A percentile compares a stretch with the other conserved stretches of the same genome.
phyloP scores from a whole-genome alignment of 768 basidiomycete species.

The Cystobasidium tubakii region DNA sequence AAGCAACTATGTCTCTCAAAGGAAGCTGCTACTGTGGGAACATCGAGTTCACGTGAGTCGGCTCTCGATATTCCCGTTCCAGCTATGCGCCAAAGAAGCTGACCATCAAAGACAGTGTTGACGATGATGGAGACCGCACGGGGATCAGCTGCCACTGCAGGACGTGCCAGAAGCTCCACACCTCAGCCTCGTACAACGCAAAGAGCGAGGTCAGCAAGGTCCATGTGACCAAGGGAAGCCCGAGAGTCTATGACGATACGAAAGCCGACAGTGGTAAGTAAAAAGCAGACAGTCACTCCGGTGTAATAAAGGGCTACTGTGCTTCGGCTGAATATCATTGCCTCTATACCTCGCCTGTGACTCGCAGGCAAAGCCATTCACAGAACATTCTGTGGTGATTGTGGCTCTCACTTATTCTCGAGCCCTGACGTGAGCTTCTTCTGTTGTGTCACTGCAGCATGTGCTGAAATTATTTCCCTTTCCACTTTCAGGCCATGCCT shows the following conservation, averaged over 20 bases:
- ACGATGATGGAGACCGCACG: not conserved
- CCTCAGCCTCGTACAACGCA: slow-evolving; percentile 22
- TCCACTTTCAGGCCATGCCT: slow-evolving; percentile 12
- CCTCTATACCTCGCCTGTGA: too few species aligned
- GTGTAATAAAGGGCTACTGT: too few species aligned
- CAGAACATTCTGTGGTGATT: slow-evolving; percentile 18
- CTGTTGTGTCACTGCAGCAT: not conserved
- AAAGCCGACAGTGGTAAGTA: slow-evolving; percentile 21
- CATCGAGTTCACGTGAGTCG: slow-evolving; percentile 14
- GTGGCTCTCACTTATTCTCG: slow-evolving; percentile 14
- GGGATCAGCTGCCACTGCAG: slow-evolving; percentile 24
- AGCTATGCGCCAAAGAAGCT: not conserved
- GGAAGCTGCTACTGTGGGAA: slow-evolving; percentile 33
- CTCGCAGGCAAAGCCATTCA: slow-evolving; percentile 16
- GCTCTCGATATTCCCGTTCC: not conserved
- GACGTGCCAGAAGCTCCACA: slow-evolving; percentile 36
- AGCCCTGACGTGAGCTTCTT: slow-evolving; percentile 7
- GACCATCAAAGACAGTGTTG: not conserved
- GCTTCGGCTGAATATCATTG: too few species aligned
- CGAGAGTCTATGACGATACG: slow-evolving; percentile 16
- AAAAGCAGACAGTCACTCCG: too few species aligned
- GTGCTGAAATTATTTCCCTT: not conserved
- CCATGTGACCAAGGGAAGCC: slow-evolving; percentile 29
- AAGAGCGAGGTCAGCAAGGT: slow-evolving; percentile 12
- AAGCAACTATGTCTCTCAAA: slow-evolving; percentile 7